Evolutionary conservation across 208 protist species (phyloP).

Genomic region (Leptomonas pyrrhocoris): DNA sequence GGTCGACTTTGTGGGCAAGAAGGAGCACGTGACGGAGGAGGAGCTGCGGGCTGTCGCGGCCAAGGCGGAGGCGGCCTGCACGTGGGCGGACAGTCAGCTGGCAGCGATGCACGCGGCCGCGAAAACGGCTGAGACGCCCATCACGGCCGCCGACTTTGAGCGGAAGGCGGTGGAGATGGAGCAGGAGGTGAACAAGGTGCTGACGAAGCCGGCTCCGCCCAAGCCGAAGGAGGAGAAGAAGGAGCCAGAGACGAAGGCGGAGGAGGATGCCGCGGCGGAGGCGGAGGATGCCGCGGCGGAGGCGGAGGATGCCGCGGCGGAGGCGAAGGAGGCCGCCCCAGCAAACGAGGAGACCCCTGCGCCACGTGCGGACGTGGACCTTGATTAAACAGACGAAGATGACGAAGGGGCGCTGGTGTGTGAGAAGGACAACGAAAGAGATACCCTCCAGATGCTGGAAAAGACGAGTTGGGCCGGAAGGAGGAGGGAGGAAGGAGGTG

Average conservation of each 20-base stretch:
- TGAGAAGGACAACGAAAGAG: conserved; percentile 14
- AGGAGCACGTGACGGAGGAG: conserved; percentile 79
- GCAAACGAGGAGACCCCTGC: conserved; percentile 36
- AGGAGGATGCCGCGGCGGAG: conserved; percentile 36
- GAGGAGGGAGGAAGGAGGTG: too few relatives aligned
- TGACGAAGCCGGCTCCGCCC: conserved; percentile 52
- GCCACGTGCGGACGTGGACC: conserved; percentile 20
- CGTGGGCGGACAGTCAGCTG: conserved; percentile 61
- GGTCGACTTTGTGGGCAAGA: conserved; percentile 62
- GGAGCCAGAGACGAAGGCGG: conserved; percentile 23
- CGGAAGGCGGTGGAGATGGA: conserved; percentile 43
- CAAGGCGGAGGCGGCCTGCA: conserved; percentile 56
- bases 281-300: neutral
- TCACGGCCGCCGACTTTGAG: conserved; percentile 49
- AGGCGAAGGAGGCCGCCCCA: conserved; percentile 10
- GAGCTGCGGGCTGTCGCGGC: conserved; percentile 62
- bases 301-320: conserved; percentile 15
- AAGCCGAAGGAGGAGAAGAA: conserved; percentile 53
- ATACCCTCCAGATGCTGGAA: too few relatives aligned
- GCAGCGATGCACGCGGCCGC: conserved; percentile 39
- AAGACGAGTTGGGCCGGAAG: too few relatives aligned
- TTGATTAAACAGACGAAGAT: conserved; percentile 37
- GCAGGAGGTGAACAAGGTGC: conserved; percentile 41
- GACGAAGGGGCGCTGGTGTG: neutral
- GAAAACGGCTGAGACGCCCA: conserved; percentile 47